Conservation (phyloP, 2,329 filamentous ascomycete genomes). For the Fusarium cyanostomum region DNA sequence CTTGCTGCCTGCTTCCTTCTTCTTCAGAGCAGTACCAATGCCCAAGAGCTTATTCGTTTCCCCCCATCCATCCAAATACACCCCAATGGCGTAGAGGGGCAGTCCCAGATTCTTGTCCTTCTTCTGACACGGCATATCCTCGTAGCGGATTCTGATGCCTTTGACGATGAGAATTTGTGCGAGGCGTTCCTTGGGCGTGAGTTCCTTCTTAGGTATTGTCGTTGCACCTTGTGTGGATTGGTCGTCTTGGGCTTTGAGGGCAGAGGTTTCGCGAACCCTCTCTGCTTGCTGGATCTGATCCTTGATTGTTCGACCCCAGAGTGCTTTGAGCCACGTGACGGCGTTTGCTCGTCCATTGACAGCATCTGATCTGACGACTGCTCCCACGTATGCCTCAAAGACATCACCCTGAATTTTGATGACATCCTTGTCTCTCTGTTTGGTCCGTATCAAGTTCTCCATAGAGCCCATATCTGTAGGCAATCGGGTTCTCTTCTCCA, state of each 20-base stretch:
- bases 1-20: conserved; percentile 74
- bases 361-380: conserved; percentile 74
- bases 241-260: neutral
- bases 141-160: conserved; percentile 69
- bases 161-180: conserved; percentile 59
- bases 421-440: conserved; percentile 60
- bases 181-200: conserved; percentile 46
- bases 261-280: conserved; percentile 23
- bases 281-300: conserved; percentile 61
- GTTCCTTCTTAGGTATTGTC: conserved; percentile 5
- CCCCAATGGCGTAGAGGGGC: conserved; percentile 69
- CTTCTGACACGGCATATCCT: conserved; percentile 61
- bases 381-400: conserved; percentile 91
- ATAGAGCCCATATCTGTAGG: conserved; percentile 55
- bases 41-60: conserved; percentile 70
- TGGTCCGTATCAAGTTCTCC: conserved; percentile 36
- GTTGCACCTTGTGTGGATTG: neutral
- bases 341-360: conserved; percentile 68
- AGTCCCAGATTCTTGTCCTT: conserved; percentile 64
- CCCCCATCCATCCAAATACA: conserved; percentile 75
- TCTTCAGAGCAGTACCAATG: conserved; percentile 69
- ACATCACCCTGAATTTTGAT: conserved; percentile 85
- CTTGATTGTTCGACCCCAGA: conserved; percentile 76
- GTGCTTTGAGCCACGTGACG: conserved; percentile 74
- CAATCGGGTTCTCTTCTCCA: conserved; percentile 71